These are phyloP conservation scores for Sarocladiaceae sp. DNA, from an alignment of 2,329 filamentous ascomycete genomes.

Conservation along the genomic window DNA sequence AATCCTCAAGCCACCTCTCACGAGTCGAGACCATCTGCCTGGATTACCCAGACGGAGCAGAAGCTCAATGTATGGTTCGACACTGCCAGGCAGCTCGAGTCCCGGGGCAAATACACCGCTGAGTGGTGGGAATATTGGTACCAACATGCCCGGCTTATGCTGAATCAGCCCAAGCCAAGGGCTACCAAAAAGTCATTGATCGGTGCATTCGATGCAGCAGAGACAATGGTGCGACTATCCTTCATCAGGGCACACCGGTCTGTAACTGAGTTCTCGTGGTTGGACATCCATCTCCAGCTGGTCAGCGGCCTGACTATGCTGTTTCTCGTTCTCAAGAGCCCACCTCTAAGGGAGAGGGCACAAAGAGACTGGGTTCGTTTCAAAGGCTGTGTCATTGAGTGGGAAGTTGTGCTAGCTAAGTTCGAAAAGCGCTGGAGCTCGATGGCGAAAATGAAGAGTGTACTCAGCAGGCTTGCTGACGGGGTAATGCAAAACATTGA, in stretches of 20 bases:
- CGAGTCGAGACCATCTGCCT: neutral
- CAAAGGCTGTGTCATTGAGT: slow-evolving; percentile 18
- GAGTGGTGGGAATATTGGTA: slow-evolving; percentile 19
- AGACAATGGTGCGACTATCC: slow-evolving; percentile 17
- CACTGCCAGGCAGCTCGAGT: neutral
- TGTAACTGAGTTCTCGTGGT: slow-evolving; percentile 16
- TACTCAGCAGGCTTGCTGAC: slow-evolving; percentile 12
- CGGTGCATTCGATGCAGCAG: slow-evolving; percentile 15
- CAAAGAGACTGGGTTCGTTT: slow-evolving; percentile 17
- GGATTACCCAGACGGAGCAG: slow-evolving; percentile 1
- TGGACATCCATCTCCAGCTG: slow-evolving; percentile 18
- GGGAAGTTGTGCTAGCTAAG: slow-evolving; percentile 15
- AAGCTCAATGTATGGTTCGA: slow-evolving; percentile 2
- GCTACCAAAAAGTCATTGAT: slow-evolving; percentile 10
- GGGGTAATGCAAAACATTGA: slow-evolving; percentile 12
- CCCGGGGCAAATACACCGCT: slow-evolving; percentile 1
- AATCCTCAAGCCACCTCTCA: neutral
- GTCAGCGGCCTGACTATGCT: slow-evolving; percentile 19
- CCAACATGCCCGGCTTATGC: slow-evolving; percentile 16
- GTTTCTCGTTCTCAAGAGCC: slow-evolving; percentile 15
- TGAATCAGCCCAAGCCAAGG: slow-evolving; percentile 16
- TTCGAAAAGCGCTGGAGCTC: slow-evolving; percentile 15
- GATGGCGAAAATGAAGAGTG: slow-evolving; percentile 11
- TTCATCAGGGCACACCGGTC: slow-evolving; percentile 15
- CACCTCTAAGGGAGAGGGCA: slow-evolving; percentile 9